Percentiles rank a stretch among this genome's conserved stretches.
Evolutionary conservation across 2,329 filamentous ascomycete genomes (phyloP).

Genomic region (Drechslerella coelobrocha): DNA sequence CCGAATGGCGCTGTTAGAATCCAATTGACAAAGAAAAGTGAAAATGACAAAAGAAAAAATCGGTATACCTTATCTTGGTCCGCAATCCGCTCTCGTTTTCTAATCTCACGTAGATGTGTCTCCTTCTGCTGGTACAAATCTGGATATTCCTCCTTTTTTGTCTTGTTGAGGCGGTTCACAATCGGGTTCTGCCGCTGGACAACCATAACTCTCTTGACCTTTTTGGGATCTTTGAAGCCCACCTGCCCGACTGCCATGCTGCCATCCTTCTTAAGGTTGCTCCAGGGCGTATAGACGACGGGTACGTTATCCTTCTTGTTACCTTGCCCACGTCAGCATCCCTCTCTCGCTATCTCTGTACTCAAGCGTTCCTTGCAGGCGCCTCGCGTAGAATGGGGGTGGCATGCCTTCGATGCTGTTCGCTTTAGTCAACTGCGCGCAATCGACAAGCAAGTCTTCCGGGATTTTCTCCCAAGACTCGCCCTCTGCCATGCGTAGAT

Average conservation of each 20-base stretch:
- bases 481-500: constrained; percentile 80
- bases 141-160: constrained; percentile 83
- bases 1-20: constrained; percentile 55
- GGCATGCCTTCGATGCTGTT: constrained; percentile 90
- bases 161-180: constrained; percentile 98
- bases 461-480: constrained; percentile 85
- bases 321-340: constrained; percentile 62
- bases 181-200: constrained; percentile 82
- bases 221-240: constrained; percentile 86
- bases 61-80: constrained; percentile 67
- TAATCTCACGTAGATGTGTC: constrained; percentile 72
- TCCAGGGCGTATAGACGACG: constrained; percentile 96
- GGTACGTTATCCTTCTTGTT: constrained; percentile 99
- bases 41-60: constrained; percentile 2
- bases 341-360: constrained; percentile 6
- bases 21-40: constrained; percentile 54
- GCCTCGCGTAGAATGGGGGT: constrained; percentile 7
- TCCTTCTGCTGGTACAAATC: constrained; percentile 84
- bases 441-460: constrained; percentile 76
- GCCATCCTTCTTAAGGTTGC: constrained; percentile 92
- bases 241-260: constrained; percentile 96
- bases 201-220: constrained; percentile 83
- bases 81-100: constrained; percentile 72
- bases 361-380: too few species aligned
- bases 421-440: constrained; percentile 96